Evolutionary conservation across 139 green algal genomes (phyloP), one percentile per base, ranked within the genome.

Genomic region (Yamagishiella unicocca): DNA sequence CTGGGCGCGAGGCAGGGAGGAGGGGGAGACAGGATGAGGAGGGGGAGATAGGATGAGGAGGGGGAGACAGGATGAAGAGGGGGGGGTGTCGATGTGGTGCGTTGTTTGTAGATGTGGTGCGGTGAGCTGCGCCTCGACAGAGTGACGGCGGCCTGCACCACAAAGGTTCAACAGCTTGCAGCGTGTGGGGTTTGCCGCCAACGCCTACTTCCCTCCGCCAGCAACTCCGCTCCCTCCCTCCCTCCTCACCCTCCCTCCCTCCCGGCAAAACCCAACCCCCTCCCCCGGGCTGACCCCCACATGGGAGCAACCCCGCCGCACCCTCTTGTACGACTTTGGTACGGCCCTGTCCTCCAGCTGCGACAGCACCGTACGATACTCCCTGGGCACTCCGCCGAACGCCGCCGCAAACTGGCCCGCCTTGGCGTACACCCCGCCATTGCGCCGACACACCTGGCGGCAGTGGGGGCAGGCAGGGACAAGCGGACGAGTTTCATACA

Each of bases 341-440:
- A 92, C 89, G n/a, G 95, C 96, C 35, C 84, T 82, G 89, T 98
- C 95, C 84, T 94, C 89, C 72, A 99, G 88, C 72, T 93, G 83
- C 33, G 94, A 84, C 73, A 99, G 71, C 72, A 84, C 70, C 54
- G 89, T 92, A 85, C 91, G 90, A 87, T 96, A 96, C 89, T 95
- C 93, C 0, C 45, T 38, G 2, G 95, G 94, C 72, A 97, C 90
- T 0, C 91, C 90, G 6, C 90, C 90, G 43, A 96, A 91, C 0
- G 92, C 88, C 0, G 92, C 87, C 19, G 94, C 92, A 85, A 98
- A 94, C 92, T 99, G 96, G 0, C 94, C 96, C 0, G 95, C 94
- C 90, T 99, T 99, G 70, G 98, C 93, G 91, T 98, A 99, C 37
- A 98, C 84, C 2, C 96, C 96, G 0, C 96, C 96, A 73, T 97